Evolutionary conservation across 148 eudicot species (phyloP).

Genomic region (Rhododendron kiyosumense): DNA sequence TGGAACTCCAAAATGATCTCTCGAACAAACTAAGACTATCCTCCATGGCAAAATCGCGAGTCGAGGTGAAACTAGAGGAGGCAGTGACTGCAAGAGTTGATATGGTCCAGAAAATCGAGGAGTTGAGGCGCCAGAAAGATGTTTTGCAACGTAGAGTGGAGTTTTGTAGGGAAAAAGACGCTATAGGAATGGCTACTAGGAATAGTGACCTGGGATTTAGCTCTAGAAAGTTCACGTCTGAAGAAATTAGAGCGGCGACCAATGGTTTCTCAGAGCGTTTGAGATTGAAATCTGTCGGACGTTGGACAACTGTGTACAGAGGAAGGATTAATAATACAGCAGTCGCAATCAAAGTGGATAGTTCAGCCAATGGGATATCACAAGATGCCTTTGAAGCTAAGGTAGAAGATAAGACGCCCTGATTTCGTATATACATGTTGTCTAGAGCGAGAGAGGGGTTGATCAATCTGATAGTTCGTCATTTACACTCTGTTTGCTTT

Average conservation of each 20-base stretch:
- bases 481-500: neutral
- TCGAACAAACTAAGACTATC: constrained; percentile 51
- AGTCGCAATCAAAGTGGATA: constrained; percentile 46
- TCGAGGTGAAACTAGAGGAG: constrained; percentile 41
- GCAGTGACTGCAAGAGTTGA: constrained; percentile 34
- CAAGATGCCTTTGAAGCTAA: constrained; percentile 44
- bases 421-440: neutral
- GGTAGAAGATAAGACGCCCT: constrained; percentile 28
- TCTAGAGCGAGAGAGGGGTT: neutral
- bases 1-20: constrained; percentile 60
- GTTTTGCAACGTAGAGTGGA: constrained; percentile 59
- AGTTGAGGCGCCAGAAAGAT: constrained; percentile 54
- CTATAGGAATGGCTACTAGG: constrained; percentile 49
- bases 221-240: constrained; percentile 48
- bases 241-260: constrained; percentile 59
- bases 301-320: constrained; percentile 47
- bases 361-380: constrained; percentile 24
- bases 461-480: neutral
- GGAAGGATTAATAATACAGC: constrained; percentile 46
- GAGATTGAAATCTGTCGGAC: constrained; percentile 45
- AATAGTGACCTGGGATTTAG: constrained; percentile 29
- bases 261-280: constrained; percentile 43
- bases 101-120: constrained; percentile 62
- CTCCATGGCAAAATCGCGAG: constrained; percentile 29
- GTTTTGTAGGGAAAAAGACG: constrained; percentile 74